phyloP scores from a whole-genome alignment of 73 alveolate species.

The Durusdinium trenchii region DNA sequence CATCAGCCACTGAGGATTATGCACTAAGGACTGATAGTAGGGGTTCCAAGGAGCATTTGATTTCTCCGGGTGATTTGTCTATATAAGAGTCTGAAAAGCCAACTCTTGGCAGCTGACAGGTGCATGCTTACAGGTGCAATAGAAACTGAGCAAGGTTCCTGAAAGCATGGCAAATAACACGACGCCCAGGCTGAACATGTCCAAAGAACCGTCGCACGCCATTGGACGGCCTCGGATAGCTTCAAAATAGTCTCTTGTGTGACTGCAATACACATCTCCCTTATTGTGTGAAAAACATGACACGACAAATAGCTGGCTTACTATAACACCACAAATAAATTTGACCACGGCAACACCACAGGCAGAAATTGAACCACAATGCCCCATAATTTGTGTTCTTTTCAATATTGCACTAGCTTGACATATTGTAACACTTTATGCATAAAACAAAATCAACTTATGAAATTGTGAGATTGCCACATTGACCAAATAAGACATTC shows the following conservation, averaged over 20 bases:
- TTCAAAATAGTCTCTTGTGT: background rate
- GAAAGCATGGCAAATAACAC: slow-evolving; percentile 68
- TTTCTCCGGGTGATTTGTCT: background rate
- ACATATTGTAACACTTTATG: too few species aligned
- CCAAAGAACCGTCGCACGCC: slow-evolving; percentile 57
- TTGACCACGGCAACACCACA: too few species aligned
- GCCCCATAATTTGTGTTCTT: too few species aligned
- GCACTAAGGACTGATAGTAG: background rate
- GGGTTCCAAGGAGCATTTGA: background rate
- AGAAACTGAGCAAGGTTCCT: background rate
- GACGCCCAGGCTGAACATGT: slow-evolving; percentile 79
- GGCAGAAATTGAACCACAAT: too few species aligned
- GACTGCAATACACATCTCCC: too few species aligned
- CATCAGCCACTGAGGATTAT: background rate
- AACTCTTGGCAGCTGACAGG: background rate
- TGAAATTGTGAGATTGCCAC: too few species aligned
- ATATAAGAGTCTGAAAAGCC: background rate
- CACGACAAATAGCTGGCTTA: too few species aligned
- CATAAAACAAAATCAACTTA: too few species aligned
- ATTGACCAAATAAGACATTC: too few species aligned
- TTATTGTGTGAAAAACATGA: too few species aligned
- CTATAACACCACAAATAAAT: too few species aligned
- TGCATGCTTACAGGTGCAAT: background rate
- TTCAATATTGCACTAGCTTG: too few species aligned
- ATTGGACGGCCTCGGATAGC: background rate